These are phyloP conservation scores for Carpinus fangiana DNA, from an alignment of 306 rosid species.

Conservation along the genomic window DNA sequence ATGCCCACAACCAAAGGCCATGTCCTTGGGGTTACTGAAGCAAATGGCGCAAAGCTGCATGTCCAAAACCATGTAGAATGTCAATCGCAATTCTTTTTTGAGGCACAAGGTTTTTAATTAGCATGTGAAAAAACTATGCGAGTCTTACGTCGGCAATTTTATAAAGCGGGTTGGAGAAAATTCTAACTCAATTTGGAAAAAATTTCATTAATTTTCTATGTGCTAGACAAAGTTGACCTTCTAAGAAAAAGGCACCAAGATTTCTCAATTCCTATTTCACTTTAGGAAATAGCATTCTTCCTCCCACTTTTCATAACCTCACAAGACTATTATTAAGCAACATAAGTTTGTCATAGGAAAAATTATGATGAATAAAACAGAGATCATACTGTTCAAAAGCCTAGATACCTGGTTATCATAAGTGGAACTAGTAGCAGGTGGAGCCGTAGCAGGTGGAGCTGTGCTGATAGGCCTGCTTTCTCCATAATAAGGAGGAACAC, in stretches of 20 bases:
- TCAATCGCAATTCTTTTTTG: neutral
- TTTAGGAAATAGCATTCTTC: neutral
- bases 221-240: neutral
- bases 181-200: no score
- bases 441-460: constrained; percentile 66
- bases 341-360: neutral
- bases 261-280: neutral
- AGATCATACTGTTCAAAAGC: neutral
- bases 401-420: constrained; percentile 66
- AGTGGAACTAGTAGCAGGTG: constrained; percentile 58
- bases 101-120: no score
- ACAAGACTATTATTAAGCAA: neutral
- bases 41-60: constrained; percentile 82
- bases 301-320: neutral
- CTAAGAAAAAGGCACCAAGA: neutral
- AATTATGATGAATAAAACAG: neutral
- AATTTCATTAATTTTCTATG: neutral
- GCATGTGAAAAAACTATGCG: no score
- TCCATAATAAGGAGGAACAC: constrained; percentile 53
- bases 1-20: constrained; percentile 99
- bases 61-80: constrained; percentile 33
- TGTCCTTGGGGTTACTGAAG: constrained; percentile 71
- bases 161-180: no score
- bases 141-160: no score
- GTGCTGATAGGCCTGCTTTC: constrained; percentile 34